These are phyloP conservation scores for Parastagonospora nodorum DNA, from an alignment of 2,329 filamentous ascomycete species.

Conservation along the genomic window DNA sequence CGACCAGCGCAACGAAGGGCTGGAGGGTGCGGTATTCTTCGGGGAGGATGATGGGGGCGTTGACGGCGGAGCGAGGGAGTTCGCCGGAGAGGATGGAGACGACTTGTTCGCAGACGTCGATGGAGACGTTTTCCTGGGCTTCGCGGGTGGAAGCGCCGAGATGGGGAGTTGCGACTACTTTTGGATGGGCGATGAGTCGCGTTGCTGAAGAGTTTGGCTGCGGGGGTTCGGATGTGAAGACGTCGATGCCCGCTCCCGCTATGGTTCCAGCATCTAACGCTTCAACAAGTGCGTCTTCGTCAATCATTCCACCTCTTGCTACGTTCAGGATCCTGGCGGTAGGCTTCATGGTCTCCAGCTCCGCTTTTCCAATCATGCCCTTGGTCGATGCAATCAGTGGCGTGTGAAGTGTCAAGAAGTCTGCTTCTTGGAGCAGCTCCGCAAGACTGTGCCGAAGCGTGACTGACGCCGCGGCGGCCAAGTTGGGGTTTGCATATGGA, in stretches of 20 bases:
- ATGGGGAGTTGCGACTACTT: conserved; percentile 78
- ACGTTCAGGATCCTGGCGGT: conserved; percentile 79
- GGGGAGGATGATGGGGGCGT: conserved; percentile 79
- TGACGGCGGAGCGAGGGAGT: conserved; percentile 76
- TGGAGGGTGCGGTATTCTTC: conserved; percentile 80
- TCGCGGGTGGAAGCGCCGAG: conserved; percentile 80
- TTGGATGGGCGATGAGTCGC: conserved; percentile 69
- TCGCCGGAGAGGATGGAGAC: conserved; percentile 73
- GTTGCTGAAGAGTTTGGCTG: conserved; percentile 63
- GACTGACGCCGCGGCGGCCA: conserved; percentile 71
- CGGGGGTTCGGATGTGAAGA: conserved; percentile 77
- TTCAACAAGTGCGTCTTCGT: conserved; percentile 72
- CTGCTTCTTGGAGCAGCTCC: conserved; percentile 67
- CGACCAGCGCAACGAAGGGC: conserved; percentile 75
- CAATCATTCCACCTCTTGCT: conserved; percentile 78
- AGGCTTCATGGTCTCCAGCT: conserved; percentile 73
- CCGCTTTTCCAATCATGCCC: conserved; percentile 70
- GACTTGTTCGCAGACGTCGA: conserved; percentile 83
- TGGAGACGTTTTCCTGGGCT: conserved; percentile 81
- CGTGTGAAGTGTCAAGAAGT: conserved; percentile 82
- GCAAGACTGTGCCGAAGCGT: conserved; percentile 62
- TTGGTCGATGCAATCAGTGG: conserved; percentile 78
- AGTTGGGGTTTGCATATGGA: conserved; percentile 75
- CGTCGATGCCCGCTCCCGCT: conserved; percentile 77
- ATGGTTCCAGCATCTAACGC: conserved; percentile 74